phyloP scores from a whole-genome alignment of 148 eudicot species.

The Spergularia bocconei region DNA sequence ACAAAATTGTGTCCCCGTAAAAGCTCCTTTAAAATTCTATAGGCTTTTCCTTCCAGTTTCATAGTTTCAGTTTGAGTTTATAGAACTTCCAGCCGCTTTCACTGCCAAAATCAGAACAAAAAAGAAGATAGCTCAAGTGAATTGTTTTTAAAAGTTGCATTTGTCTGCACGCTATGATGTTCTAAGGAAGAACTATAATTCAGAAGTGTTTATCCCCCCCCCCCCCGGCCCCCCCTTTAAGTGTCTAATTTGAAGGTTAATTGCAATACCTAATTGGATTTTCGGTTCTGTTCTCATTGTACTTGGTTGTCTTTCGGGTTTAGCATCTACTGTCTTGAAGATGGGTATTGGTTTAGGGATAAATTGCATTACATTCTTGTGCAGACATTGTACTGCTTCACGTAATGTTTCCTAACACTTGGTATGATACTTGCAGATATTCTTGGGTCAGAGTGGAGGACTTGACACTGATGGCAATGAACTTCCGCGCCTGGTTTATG shows the following conservation, averaged over 20 bases:
- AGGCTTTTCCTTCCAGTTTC: too few species aligned
- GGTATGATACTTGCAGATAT: constrained; percentile 31
- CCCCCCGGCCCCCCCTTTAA: neutral
- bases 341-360: neutral
- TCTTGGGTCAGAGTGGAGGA: constrained; percentile 47
- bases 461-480: constrained; percentile 48
- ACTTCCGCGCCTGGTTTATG: constrained; percentile 47
- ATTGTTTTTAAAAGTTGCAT: too few species aligned
- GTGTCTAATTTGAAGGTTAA: neutral
- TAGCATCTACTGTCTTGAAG: neutral
- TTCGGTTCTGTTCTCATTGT: neutral
- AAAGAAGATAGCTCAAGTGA: too few species aligned
- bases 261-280: neutral
- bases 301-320: neutral
- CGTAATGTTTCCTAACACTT: constrained; percentile 10
- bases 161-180: too few species aligned
- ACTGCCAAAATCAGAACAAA: too few species aligned
- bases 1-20: neutral
- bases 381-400: neutral
- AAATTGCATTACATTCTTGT: neutral
- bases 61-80: too few species aligned
- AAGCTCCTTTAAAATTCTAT: neutral
- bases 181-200: too few species aligned
- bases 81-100: too few species aligned
- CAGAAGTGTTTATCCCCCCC: too few species aligned